Base-by-base conservation (phyloP, 2,329 filamentous ascomycete genomes). In the Diaporthe vaccinii region DNA sequence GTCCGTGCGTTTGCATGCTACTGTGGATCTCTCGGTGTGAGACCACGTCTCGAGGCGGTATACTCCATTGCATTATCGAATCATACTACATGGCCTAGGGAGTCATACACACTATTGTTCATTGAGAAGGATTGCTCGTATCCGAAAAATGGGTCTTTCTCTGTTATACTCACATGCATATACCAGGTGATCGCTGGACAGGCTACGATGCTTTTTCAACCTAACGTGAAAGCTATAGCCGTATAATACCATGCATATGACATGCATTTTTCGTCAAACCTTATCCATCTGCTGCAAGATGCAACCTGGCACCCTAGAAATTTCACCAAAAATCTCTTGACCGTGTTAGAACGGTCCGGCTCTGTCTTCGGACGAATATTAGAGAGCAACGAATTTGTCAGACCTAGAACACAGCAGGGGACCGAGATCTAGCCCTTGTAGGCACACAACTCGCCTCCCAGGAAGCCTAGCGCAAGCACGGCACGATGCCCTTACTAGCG, bases 1-100 rank as follows among this genome's bases (percentile, higher is more conserved):
- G 65, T 68, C 65, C 46, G 65, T 68, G 65, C 65, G 46, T 17
- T 12, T 68, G 34, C 46, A 39, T 68, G 65, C 46, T 28, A 53
- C 46, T 36, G 65, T 53, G 46, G 65, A 68, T 68, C 46, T 53
- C 46, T 22, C 17, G 10, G 49, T 39, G n/a, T 34, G 20, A 53
- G 31, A 53, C 31, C 46, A 28, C 46, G 49, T 28, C 46, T 68
- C 34, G 31, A 55, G 8, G 34, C 9, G 46, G 8, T 15, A 34
- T 57, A 20, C 1, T 8, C 28, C 44, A n/a, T 15, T 41, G 58
- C 58, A n/a, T n/a, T 15, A 55, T 55, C 53, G 7, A 57, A 46
- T 15, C 8, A 31, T 34, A 49, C 41, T 2, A 46, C 17, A n/a
- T 46, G 41, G 41, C 28, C 41, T 8, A 22, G 25, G 61, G 9